Conservation (phyloP, 129 eudicot genomes). For the Escallonia rubra region DNA sequence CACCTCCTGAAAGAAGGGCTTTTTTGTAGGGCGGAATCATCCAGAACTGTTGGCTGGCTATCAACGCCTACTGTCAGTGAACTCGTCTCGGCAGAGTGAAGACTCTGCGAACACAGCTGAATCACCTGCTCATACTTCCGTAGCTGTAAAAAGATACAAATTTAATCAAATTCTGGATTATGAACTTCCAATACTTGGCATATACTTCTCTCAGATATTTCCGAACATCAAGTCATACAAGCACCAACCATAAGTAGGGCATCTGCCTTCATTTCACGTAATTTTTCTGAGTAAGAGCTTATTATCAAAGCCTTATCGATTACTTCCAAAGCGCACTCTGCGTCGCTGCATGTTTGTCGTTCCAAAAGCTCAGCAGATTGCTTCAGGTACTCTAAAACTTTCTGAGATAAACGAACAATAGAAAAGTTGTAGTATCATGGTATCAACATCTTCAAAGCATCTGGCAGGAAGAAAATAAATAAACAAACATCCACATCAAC, state of each 20-base stretch:
- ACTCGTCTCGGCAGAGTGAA: conserved; percentile 38
- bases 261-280: conserved; percentile 74
- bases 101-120: conserved; percentile 70
- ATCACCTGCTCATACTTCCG: conserved; percentile 77
- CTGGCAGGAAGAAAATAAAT: no score
- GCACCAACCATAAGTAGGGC: conserved; percentile 76
- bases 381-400: conserved; percentile 57
- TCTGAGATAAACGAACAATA: conserved; percentile 37
- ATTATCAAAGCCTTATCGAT: conserved; percentile 68
- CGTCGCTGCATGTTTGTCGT: conserved; percentile 39
- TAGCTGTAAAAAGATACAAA: conserved; percentile 44
- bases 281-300: conserved; percentile 64
- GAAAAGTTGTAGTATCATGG: no score
- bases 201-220: background rate
- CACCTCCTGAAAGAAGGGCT: conserved; percentile 42
- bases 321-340: conserved; percentile 44
- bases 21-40: conserved; percentile 19
- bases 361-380: conserved; percentile 45
- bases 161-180: background rate
- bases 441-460: no score
- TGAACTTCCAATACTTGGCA: no score
- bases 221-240: background rate
- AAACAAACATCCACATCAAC: no score
- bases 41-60: conserved; percentile 11
- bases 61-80: conserved; percentile 10